A percentile compares a stretch with the other conserved stretches of the same genome.
Evolutionary conservation across 495 filamentous ascomycete genomes (phyloP).

Genomic region (Penicillium simplicissimum): DNA sequence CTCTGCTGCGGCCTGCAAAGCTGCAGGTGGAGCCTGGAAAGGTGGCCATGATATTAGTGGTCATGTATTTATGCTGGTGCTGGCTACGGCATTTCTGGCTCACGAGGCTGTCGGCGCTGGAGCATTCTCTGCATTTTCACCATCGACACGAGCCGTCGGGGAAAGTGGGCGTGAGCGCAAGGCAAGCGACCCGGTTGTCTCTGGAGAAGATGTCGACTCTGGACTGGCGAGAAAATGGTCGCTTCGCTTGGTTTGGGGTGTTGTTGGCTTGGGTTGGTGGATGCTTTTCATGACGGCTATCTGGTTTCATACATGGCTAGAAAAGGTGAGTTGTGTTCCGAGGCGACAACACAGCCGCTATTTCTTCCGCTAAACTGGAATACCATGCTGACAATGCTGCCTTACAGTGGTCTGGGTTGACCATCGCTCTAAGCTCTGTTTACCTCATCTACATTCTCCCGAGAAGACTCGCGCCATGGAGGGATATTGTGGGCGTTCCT

Average conservation of each 20-base stretch:
- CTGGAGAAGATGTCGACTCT: neutral
- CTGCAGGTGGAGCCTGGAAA: constrained; percentile 76
- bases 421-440: constrained; percentile 66
- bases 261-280: constrained; percentile 70
- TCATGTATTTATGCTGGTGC: constrained; percentile 88
- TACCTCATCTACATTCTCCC: constrained; percentile 79
- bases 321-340: constrained; percentile 68
- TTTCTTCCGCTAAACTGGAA: neutral
- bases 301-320: constrained; percentile 97
- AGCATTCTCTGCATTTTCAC: constrained; percentile 39
- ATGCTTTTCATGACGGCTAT: constrained; percentile 98
- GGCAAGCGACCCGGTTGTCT: constrained; percentile 25
- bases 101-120: constrained; percentile 74
- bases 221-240: constrained; percentile 46
- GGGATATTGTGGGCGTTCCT: constrained; percentile 71
- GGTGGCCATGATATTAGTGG: constrained; percentile 94
- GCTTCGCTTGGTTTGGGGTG: constrained; percentile 50
- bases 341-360: neutral
- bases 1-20: constrained; percentile 79
- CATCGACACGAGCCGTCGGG: constrained; percentile 5
- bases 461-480: constrained; percentile 59
- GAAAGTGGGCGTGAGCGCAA: constrained; percentile 53
- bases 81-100: constrained; percentile 75
- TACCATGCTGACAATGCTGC: constrained; percentile 23
- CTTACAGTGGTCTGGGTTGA: constrained; percentile 66